phyloP scores from a whole-genome alignment of 345 rosid genomes.

The Excoecaria cochinchinensis region DNA sequence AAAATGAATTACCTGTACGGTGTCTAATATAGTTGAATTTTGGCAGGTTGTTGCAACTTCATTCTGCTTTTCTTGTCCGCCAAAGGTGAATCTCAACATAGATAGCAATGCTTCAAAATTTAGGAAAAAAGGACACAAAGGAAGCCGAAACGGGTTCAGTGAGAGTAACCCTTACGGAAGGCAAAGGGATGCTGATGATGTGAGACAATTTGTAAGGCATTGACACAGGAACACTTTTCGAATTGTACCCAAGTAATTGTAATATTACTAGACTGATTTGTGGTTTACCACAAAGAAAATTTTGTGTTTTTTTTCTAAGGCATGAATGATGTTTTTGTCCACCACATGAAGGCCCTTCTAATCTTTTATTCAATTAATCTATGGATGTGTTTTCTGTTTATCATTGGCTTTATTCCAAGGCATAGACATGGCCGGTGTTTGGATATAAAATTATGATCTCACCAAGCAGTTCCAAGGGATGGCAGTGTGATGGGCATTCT shows the following conservation, averaged over 20 bases:
- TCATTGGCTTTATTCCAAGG: no score
- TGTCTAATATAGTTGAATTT: constrained; percentile 9
- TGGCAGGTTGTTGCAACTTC: constrained; percentile 87
- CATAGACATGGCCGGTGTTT: no score
- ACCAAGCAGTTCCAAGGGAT: no score
- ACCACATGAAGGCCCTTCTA: no score
- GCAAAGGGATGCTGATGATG: constrained; percentile 40
- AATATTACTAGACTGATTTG: background rate
- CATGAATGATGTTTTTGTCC: no score
- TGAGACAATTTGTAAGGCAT: constrained; percentile 55
- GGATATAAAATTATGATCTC: no score
- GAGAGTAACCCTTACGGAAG: constrained; percentile 80
- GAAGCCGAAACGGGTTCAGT: constrained; percentile 57
- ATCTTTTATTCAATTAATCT: no score
- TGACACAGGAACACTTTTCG: constrained; percentile 14
- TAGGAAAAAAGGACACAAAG: constrained; percentile 60
- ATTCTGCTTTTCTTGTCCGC: constrained; percentile 85
- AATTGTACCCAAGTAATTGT: background rate
- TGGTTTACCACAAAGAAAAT: no score
- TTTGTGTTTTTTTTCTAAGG: no score
- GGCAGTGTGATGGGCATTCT: no score
- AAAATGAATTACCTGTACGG: background rate
- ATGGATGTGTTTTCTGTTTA: no score
- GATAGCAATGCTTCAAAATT: constrained; percentile 88
- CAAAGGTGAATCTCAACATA: constrained; percentile 77